Conservation (phyloP, 768 basidiomycete species). For the Amanita rubescens region DNA sequence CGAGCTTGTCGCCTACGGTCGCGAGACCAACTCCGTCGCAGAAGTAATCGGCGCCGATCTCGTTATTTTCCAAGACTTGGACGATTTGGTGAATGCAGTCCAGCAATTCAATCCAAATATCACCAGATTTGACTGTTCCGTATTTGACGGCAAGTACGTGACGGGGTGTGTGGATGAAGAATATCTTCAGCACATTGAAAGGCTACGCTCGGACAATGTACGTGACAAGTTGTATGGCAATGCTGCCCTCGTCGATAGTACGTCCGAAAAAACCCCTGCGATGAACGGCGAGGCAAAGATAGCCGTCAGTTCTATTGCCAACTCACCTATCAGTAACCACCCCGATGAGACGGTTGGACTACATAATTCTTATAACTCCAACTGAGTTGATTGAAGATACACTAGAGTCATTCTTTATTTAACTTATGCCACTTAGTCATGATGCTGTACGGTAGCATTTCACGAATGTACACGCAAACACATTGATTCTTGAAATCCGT, state of each 20-base stretch:
- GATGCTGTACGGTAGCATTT: too few species aligned
- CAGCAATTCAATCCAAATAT: slow-evolving; percentile 77
- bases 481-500: too few species aligned
- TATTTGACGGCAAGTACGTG: slow-evolving; percentile 95
- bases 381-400: neutral
- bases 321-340: neutral
- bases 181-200: slow-evolving; percentile 73
- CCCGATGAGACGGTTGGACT: slow-evolving; percentile 6
- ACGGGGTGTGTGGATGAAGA: slow-evolving; percentile 85
- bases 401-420: neutral
- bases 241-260: neutral
- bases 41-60: slow-evolving; percentile 87
- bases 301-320: neutral
- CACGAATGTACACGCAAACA: too few species aligned
- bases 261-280: neutral
- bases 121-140: slow-evolving; percentile 86
- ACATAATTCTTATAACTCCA: slow-evolving; percentile 5
- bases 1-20: slow-evolving; percentile 84
- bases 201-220: slow-evolving; percentile 73
- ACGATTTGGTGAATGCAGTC: slow-evolving; percentile 82
- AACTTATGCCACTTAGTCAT: too few species aligned
- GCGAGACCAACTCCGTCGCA: slow-evolving; percentile 67
- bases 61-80: slow-evolving; percentile 90
- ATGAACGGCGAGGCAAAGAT: neutral
- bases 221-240: slow-evolving; percentile 41